Evolutionary conservation across 192 early-diverging fungal genomes (phyloP).

Genomic region (Cetraspora pellucida): DNA sequence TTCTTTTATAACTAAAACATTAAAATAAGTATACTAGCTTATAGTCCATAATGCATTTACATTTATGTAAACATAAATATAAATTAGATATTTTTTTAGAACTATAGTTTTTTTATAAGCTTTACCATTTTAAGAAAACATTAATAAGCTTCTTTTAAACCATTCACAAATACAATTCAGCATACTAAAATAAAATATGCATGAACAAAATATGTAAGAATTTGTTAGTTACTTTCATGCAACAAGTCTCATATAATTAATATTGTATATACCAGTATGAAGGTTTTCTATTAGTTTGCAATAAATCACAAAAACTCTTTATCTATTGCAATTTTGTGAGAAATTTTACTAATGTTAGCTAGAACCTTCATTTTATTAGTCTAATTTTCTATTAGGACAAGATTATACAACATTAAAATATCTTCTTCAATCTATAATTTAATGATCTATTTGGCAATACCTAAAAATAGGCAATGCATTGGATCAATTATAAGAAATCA

Average conservation of each 20-base stretch:
- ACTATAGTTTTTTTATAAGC: background rate
- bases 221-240: background rate
- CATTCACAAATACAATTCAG: background rate
- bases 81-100: background rate
- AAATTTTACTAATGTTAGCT: background rate
- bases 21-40: background rate
- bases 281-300: background rate
- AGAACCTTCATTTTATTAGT: too few species aligned
- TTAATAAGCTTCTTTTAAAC: background rate
- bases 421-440: too few species aligned
- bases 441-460: background rate
- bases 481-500: background rate
- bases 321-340: background rate
- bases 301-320: background rate
- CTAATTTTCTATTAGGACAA: too few species aligned
- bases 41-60: background rate
- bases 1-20: background rate
- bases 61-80: slow-evolving; percentile 1
- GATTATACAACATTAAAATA: too few species aligned
- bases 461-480: background rate
- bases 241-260: background rate
- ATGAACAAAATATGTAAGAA: background rate
- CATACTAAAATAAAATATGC: background rate
- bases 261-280: background rate
- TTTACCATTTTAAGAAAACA: background rate